Evolutionary conservation across 495 filamentous ascomycete species (phyloP).

Genomic region (Neurospora sublineolata): DNA sequence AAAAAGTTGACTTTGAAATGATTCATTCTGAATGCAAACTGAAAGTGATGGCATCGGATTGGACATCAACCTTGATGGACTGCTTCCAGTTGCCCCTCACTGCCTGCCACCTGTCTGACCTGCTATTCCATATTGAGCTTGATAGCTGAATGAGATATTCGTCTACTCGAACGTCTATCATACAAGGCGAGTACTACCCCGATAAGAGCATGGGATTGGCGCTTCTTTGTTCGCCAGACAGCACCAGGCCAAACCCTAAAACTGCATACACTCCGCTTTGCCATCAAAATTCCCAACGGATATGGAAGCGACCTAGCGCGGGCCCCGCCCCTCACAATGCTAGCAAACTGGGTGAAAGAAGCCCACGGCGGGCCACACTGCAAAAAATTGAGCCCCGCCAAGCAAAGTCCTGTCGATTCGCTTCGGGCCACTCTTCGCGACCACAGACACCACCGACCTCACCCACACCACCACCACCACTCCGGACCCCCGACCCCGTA

Average conservation of each 20-base stretch:
- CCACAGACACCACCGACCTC: conserved; percentile 10
- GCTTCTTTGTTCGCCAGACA: not conserved
- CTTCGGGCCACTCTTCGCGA: conserved; percentile 18
- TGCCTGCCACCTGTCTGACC: not conserved
- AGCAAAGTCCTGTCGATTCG: conserved; percentile 14
- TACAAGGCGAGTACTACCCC: not conserved
- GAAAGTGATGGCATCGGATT: not conserved
- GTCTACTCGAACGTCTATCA: not conserved
- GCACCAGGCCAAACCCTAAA: not conserved
- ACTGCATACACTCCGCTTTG: not conserved
- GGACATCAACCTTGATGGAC: not conserved
- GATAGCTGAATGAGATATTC: not conserved
- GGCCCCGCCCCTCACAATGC: not conserved
- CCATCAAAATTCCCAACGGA: not conserved
- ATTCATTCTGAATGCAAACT: not conserved
- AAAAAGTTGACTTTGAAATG: not conserved
- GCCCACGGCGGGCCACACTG: conserved; percentile 1
- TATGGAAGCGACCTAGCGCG: not conserved
- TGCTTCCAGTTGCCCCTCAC: conserved; percentile 5
- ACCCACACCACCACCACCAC: conserved; percentile 8
- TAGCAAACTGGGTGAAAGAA: not conserved
- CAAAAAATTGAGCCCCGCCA: conserved; percentile 25
- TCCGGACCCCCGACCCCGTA: conserved; percentile 3
- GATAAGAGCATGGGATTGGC: not conserved
- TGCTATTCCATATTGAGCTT: not conserved